These are phyloP conservation scores for Yamadazyma triangularis DNA, from an alignment of 1,139 yeast genomes.

Conservation along the genomic window DNA sequence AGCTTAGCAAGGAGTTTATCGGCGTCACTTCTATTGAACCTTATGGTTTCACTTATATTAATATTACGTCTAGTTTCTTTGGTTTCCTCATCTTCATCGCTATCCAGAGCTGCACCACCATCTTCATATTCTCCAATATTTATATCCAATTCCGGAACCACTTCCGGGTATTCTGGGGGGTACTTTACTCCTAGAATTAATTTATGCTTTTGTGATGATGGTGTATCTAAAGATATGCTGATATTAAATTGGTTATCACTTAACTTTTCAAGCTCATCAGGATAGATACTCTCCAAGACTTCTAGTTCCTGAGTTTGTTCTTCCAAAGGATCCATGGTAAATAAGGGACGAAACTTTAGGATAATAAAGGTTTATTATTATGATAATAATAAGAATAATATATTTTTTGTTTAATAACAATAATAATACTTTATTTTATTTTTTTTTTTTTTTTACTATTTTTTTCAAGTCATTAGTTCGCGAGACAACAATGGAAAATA, in stretches of 20 bases:
- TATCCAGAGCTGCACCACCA: constrained; percentile 36
- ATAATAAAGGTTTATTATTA: no score
- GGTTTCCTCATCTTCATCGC: constrained; percentile 42
- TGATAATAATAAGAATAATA: no score
- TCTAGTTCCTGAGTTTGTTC: constrained; percentile 80
- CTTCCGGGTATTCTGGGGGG: constrained; percentile 70
- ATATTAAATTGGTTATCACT: constrained; percentile 46
- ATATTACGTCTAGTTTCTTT: constrained; percentile 38
- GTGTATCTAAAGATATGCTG: constrained; percentile 53
- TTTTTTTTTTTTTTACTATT: no score
- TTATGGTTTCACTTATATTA: constrained; percentile 53
- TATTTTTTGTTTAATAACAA: no score
- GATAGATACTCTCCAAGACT: constrained; percentile 84
- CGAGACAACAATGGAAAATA: no score
- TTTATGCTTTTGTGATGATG: constrained; percentile 48
- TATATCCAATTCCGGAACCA: constrained; percentile 47
- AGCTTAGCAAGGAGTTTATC: constrained; percentile 34
- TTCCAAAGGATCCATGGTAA: constrained; percentile 62
- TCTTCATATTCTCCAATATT: constrained; percentile 24
- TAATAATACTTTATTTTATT: no score
- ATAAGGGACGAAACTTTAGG: no score
- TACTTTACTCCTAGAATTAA: constrained; percentile 56
- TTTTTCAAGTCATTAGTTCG: no score
- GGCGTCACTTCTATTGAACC: constrained; percentile 46
- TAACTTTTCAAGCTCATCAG: constrained; percentile 65